Evolutionary conservation across 805 yeast species (phyloP), one percentile per base, ranked within the genome.

Genomic region (Hermanozyma aechmeae): DNA sequence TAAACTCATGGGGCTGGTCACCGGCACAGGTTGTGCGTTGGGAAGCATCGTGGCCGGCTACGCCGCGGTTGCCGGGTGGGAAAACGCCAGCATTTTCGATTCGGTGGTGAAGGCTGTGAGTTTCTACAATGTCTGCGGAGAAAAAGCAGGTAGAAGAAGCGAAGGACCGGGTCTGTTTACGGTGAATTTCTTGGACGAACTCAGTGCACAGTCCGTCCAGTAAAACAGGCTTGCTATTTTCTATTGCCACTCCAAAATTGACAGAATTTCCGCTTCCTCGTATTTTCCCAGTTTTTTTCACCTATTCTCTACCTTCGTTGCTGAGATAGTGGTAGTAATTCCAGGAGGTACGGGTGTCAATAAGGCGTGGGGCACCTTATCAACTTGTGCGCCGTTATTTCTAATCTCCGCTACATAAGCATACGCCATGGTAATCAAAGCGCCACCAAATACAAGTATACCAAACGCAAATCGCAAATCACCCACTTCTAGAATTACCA

Each of bases 21-120:
- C 95, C 0, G 95, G 93, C 0, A 62, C 86, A 2, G 95, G 95
- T 0, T 85, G 95, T 38, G 71, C 89, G 0, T 53, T 85, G 22
- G 94, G 94, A 2, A 74, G 86, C 25, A 67, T 73, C 0, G 72
- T 84, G 30, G 76, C 81, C 0, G 60, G 81, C 2, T 66, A 59
- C 34, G 48, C 74, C 2, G 76, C 76, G 3, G 69, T 41, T 22
- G 42, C 58, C 30, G 43, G 65, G 0, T 66, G 65, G 33, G 50
- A 47, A 6, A 12, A n/a, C 14, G 6, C 11, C 25, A 9, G 15
- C 13, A 12, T 12, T 4, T 13, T 12, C 7, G 25, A 4, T 12
- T 73, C 79, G 1, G 70, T 73, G 1, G 59, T 63, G 3, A 58
- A 63, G 0, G 89, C 85, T 0, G 71, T 79, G 1, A 24, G 48